Percentiles rank a stretch among this genome's conserved stretches.
These are phyloP conservation scores for Tothia fuscella DNA, from an alignment of 2,329 filamentous ascomycete genomes.

Conservation along the genomic window DNA sequence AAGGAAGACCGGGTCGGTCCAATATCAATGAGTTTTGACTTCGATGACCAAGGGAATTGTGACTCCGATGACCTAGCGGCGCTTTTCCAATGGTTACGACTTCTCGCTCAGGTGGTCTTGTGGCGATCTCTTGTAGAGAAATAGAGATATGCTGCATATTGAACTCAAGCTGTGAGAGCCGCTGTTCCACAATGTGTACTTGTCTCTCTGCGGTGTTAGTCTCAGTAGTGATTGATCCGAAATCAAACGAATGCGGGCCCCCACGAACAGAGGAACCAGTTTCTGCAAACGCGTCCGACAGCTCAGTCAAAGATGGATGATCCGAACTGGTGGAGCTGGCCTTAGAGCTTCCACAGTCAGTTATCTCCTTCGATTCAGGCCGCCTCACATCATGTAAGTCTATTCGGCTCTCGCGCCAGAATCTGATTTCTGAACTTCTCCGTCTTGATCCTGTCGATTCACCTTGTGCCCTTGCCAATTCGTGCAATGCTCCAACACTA, in stretches of 20 bases:
- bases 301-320: neutral
- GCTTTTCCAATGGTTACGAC: slow-evolving; percentile 2
- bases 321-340: neutral
- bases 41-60: neutral
- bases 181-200: slow-evolving; percentile 4
- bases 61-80: too few relatives aligned
- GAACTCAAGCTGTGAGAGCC: slow-evolving; percentile 6
- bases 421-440: slow-evolving; percentile 9
- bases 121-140: slow-evolving; percentile 1
- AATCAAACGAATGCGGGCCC: neutral
- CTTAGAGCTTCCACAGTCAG: neutral
- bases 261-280: slow-evolving; percentile 5
- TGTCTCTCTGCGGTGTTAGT: neutral
- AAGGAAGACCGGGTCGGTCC: neutral
- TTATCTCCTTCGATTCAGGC: neutral
- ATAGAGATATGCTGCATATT: slow-evolving; percentile 5
- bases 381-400: neutral
- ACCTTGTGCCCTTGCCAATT: slow-evolving; percentile 1
- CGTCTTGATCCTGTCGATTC: neutral
- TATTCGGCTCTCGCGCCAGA: slow-evolving; percentile 7
- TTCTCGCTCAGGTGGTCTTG: neutral
- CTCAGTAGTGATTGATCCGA: neutral
- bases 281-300: slow-evolving; percentile 6
- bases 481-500: slow-evolving; percentile 9
- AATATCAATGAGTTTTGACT: neutral